Percentiles rank a stretch among this genome's conserved stretches.
These are phyloP conservation scores for Rosa persica DNA, from an alignment of 306 rosid genomes.

Conservation along the genomic window DNA sequence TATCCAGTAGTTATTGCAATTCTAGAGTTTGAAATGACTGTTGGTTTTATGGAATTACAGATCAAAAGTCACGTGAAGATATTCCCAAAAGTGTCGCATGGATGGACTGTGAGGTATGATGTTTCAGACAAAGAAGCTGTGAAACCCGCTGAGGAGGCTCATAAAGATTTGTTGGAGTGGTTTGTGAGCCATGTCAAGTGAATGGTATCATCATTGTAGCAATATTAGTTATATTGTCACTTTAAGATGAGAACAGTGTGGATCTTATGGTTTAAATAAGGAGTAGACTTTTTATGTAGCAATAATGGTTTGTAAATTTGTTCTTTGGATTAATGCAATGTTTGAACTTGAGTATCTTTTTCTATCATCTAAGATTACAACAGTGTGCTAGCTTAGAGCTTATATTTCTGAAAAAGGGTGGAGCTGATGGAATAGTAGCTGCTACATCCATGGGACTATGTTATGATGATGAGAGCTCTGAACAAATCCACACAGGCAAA, in stretches of 20 bases:
- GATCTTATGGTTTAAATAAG: not conserved
- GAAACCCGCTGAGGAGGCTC: constrained; percentile 66
- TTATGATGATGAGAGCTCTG: not conserved
- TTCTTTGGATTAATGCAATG: not conserved
- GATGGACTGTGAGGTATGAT: constrained; percentile 57
- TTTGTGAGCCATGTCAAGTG: constrained; percentile 45
- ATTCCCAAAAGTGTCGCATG: constrained; percentile 58
- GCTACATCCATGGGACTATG: not conserved
- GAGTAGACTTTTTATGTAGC: not conserved
- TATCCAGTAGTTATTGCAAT: not conserved
- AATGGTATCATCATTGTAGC: constrained; percentile 4
- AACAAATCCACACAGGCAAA: no score
- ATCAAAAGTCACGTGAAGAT: constrained; percentile 54
- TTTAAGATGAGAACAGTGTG: not conserved
- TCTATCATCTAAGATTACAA: not conserved
- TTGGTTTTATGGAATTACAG: constrained; percentile 28
- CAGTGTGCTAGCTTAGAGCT: not conserved
- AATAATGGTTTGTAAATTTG: not conserved
- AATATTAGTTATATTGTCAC: not conserved
- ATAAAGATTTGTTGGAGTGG: constrained; percentile 62
- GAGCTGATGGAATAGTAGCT: not conserved
- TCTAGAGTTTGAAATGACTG: not conserved
- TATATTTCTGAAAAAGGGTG: not conserved
- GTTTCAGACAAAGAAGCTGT: constrained; percentile 45
- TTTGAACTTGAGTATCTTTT: not conserved